Conservation (phyloP, 2,329 filamentous ascomycete species). For the Dactylellina cionopaga region DNA sequence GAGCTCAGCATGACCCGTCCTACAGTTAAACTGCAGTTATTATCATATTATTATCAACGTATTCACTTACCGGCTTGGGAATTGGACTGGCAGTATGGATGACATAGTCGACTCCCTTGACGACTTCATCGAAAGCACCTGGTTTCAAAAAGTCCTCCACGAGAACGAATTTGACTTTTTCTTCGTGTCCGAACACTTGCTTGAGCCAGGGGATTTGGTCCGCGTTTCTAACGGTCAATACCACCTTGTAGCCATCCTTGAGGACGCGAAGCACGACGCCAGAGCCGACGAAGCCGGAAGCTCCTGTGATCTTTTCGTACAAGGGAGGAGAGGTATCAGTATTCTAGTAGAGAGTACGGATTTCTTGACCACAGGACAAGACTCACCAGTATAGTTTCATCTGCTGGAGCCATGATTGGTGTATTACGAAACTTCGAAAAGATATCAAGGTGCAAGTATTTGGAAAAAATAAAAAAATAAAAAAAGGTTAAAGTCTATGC, state of each 20-base stretch:
- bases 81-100: conserved; percentile 48
- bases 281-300: conserved; percentile 66
- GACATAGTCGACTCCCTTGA: conserved; percentile 55
- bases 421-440: background rate
- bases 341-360: background rate
- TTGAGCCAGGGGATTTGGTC: conserved; percentile 33
- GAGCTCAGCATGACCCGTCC: no score
- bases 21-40: no score
- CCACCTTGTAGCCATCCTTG: conserved; percentile 62
- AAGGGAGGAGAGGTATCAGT: no score
- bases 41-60: background rate
- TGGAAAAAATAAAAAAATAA: background rate
- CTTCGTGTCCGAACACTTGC: conserved; percentile 37
- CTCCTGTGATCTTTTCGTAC: conserved; percentile 41
- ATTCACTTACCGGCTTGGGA: conserved; percentile 30
- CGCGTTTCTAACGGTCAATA: conserved; percentile 64
- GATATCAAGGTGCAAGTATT: background rate
- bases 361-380: background rate
- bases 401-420: conserved; percentile 29
- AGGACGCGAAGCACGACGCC: conserved; percentile 65
- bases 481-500: no score
- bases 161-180: conserved; percentile 60
- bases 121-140: conserved; percentile 73
- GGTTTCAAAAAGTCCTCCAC: conserved; percentile 77
- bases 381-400: conserved; percentile 39